Conservation (phyloP, 495 filamentous ascomycete genomes). For the Neurospora cerealis region DNA sequence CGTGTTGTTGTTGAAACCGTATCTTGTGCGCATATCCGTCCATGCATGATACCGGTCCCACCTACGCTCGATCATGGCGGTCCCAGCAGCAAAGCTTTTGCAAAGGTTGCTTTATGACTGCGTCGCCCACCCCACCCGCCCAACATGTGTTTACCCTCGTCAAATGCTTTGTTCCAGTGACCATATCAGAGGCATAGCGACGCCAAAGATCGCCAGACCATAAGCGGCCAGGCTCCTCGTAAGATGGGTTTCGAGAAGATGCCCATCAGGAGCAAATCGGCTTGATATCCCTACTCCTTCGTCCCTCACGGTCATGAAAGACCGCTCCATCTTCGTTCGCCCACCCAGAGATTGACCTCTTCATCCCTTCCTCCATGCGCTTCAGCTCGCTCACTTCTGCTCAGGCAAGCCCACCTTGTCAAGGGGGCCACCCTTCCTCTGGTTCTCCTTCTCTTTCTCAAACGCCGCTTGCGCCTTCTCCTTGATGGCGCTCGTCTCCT, state of each 20-base stretch:
- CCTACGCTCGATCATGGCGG: background rate
- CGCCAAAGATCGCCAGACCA: background rate
- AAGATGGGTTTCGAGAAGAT: background rate
- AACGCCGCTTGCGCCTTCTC: constrained; percentile 38
- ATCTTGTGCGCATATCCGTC: background rate
- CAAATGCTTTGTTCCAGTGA: background rate
- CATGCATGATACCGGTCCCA: background rate
- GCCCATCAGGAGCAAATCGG: background rate
- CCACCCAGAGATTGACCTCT: background rate
- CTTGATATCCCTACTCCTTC: background rate
- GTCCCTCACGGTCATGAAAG: background rate
- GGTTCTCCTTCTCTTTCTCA: constrained; percentile 38
- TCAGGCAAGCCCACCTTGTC: constrained; percentile 31
- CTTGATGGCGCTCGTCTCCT: constrained; percentile 16
- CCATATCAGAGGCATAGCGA: no score
- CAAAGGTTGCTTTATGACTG: background rate
- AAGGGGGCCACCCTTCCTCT: constrained; percentile 37
- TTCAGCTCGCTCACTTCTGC: constrained; percentile 2
- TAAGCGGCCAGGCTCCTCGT: background rate
- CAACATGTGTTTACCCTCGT: background rate
- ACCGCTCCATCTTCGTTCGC: constrained; percentile 13
- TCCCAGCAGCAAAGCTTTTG: background rate
- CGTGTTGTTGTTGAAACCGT: background rate
- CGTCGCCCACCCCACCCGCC: background rate
- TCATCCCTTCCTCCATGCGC: constrained; percentile 4